Evolutionary conservation across 148 eudicot genomes (phyloP), one percentile per base, ranked within the genome.

Genomic region (Gaultheria prostrata): DNA sequence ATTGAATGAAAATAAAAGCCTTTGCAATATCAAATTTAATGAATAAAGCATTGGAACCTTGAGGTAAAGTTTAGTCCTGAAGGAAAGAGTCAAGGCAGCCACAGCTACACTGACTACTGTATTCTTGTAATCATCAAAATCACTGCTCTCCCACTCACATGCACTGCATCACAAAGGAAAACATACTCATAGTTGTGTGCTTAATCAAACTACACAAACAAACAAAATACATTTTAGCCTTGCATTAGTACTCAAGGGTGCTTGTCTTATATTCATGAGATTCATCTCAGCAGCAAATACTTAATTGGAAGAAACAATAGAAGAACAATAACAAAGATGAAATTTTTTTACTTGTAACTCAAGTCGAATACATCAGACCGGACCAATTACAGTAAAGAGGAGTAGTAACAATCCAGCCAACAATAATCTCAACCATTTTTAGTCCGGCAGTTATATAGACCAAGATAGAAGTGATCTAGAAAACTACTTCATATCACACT

Each of bases 51-150:
- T 28, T 53, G 32, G 46, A 85, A 95, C 95, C 93, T 92, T 88
- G 53, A 79, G 51, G 74, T 87, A 86, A 70, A 79, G 82, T 78
- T 84, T 85, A 32, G 90, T 87, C 86, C 84, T 91, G 75, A 94
- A 78, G 49, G 97, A 92, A 53, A 96, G 94, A 76, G 87, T 82
- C 84, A 93, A 87, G 83, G 88, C 88, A 87, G 98, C 98, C 80
- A 90, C 88, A 83, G 88, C 90, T 32, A 92, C 89, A 82, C 80
- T 83, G 65, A 88, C 87, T 61, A 90, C 57, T 35, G 87, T 75
- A 84, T 83, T 90, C 76, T 84, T 83, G 59, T 88, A 88, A 56
- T 92, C 94, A 85, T 86, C 93, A 80, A 46, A 63, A 45, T 86
- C 80, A 67, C 87, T 86, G 83, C 85, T 85, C 82, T 86, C 82